Evolutionary conservation across 1,139 yeast genomes (phyloP).

Genomic region (Yamadazyma buinensis): DNA sequence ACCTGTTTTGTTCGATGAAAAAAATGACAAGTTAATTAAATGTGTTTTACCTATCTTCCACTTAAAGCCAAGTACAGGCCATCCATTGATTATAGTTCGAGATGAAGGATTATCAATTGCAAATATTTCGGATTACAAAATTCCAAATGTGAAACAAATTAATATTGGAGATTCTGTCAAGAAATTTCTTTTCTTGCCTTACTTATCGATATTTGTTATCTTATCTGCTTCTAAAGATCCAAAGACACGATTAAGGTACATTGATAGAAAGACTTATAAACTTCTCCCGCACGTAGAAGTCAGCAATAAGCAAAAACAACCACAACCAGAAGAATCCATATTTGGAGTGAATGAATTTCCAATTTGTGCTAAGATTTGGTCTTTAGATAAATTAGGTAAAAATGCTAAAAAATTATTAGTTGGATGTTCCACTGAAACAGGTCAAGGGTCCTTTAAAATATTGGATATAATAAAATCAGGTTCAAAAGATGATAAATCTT

Average conservation of each 20-base stretch:
- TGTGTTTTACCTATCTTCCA: conserved; percentile 14
- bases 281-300: conserved; percentile 19
- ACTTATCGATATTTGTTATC: conserved; percentile 34
- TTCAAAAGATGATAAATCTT: conserved; percentile 14
- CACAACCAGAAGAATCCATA: conserved; percentile 16
- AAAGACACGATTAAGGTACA: conserved; percentile 25
- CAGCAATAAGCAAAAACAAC: conserved; percentile 14
- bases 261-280: conserved; percentile 30
- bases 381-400: conserved; percentile 27
- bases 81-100: conserved; percentile 26
- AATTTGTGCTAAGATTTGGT: conserved; percentile 23
- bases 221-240: conserved; percentile 30
- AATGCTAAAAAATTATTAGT: conserved; percentile 38
- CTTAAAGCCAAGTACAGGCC: conserved; percentile 1
- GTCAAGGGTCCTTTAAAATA: conserved; percentile 37
- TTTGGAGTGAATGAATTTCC: conserved; percentile 36
- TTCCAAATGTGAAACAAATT: conserved; percentile 29
- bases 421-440: conserved; percentile 28
- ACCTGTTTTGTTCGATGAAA: conserved; percentile 39
- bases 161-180: conserved; percentile 37
- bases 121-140: conserved; percentile 23
- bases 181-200: conserved; percentile 29
- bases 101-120: conserved; percentile 49
- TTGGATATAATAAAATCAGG: conserved; percentile 31
- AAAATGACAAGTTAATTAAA: conserved; percentile 21